Base-by-base conservation (phyloP, 805 yeast genomes). In the Suhomyces faveliae region DNA sequence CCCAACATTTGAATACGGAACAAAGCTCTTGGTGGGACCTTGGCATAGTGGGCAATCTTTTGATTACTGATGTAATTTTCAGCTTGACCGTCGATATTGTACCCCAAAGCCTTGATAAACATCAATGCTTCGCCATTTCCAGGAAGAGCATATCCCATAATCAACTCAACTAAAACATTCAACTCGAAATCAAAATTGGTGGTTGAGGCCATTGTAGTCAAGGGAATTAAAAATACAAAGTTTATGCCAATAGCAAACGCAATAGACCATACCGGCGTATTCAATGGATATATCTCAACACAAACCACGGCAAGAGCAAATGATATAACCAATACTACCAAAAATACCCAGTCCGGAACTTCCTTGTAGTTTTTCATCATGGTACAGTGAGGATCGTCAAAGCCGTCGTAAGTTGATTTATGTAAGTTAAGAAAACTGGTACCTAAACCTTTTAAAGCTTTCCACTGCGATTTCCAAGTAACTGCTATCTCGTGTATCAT, bases 311-410 rank as follows among this genome's bases (percentile, higher is more conserved):
- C 58, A 10, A 65, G 58, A 30, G 64, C 61, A 27, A 66, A 20
- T n/a, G 71, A 58, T 7, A 66, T 45, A 8, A 64, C 47, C 47
- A 67, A 52, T 5, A 67, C 49, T 15, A 56, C 42, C 4, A 52
- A 12, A 48, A 60, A 68, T 40, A 56, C 59, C 71, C 71, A 68
- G 21, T 66, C 68, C 21, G 73, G 72, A 39, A 66, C 73, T 51
- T 68, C 73, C 35, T 63, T 62, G 53, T 67, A 68, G 25, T 54
- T 51, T n/a, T 43, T 24, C 70, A 66, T 68, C 60, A 62, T 62
- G 43, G 61, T 58, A 40, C 62, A 50, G 47, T 60, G 66, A 10
- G 68, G 67, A 45, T 64, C 68, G 17, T 58, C 44, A 41, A 53
- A 58, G 4, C 58, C 49, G 3, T 45, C 49, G 22, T 43, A 50